Evolutionary conservation across 2,329 filamentous ascomycete genomes (phyloP), one percentile per base, ranked within the genome.

Genomic region (Allantophomopsis cytisporea): DNA sequence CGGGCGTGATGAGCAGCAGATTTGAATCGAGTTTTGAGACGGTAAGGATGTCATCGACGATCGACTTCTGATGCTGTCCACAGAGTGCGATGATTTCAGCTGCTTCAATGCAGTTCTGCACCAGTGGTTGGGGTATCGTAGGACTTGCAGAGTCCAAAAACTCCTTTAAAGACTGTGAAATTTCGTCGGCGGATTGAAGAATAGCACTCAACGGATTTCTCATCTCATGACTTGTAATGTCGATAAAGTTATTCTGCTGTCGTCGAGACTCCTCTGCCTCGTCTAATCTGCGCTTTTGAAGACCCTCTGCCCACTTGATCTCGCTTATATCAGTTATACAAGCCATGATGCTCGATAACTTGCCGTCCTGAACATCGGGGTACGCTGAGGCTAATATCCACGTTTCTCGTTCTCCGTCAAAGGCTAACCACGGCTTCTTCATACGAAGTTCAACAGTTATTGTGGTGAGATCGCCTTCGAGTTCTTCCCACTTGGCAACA

Each of bases 181-280:
- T 84, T 50, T 85, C 80, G 51, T 86, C 82, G 2, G 80, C 79
- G 49, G 79, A 84, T 54, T 86, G 80, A 36, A 86, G 60, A 20
- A 87, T 77, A 3, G 81, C 82, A 31, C 75, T 80, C 2, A 86
- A 62, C 0, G 81, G 82, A 47, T 86, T 87, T n/a, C 81, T 72
- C 76, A 84, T 80, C 50, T 83, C 80, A 55, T 83, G 80, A 45
- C 50, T 79, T 2, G 77, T 82, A 39, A 82, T 81, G 50, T 83
- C 78, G 47, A 83, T 82, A 51, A 82, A 83, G 44, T 80, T 80
- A 48, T 76, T 72, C 47, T 76, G 71, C 44, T 81, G 76, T 17
- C 73, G 67, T 57, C 89, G 89, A 42, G 86, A 69, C 54, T 88
- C 81, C 2, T 87, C 73, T 0, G 84, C 86, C 54, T 91, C 83